phyloP scores from a whole-genome alignment of 2,329 filamentous ascomycete genomes.

The Neofusicoccum parvum region DNA sequence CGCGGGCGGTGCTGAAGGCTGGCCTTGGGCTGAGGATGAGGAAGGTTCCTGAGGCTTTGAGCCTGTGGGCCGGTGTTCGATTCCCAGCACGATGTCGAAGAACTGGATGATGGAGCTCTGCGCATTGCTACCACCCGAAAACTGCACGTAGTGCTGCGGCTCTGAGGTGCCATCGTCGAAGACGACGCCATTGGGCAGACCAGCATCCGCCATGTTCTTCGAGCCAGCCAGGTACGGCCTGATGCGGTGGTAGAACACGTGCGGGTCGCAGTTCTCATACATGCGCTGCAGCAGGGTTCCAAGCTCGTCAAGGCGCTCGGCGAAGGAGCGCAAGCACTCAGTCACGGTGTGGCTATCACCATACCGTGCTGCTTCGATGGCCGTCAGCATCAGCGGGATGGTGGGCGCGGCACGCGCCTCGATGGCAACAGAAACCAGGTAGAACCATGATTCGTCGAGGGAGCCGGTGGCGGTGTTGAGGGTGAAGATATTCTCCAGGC shows the following conservation, averaged over 20 bases:
- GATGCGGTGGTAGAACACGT: conserved; percentile 93
- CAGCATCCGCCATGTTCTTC: conserved; percentile 96
- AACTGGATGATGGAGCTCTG: conserved; percentile 97
- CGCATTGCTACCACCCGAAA: conserved; percentile 91
- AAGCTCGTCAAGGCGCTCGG: conserved; percentile 85
- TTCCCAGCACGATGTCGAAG: conserved; percentile 87
- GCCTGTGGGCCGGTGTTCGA: conserved; percentile 89
- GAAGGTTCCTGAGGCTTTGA: conserved; percentile 52
- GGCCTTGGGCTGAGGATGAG: conserved; percentile 41
- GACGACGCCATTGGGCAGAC: conserved; percentile 80
- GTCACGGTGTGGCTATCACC: conserved; percentile 73
- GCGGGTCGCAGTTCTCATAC: conserved; percentile 94
- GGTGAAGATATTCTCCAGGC: conserved; percentile 83
- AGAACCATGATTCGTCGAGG: conserved; percentile 98
- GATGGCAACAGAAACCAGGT: conserved; percentile 91
- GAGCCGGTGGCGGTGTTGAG: conserved; percentile 91
- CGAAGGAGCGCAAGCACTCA: conserved; percentile 75
- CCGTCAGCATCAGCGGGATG: conserved; percentile 84
- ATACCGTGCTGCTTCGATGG: conserved; percentile 76
- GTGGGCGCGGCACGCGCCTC: conserved; percentile 88
- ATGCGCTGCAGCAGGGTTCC: conserved; percentile 78
- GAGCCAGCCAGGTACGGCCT: conserved; percentile 94
- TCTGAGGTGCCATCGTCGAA: conserved; percentile 80
- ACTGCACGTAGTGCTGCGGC: conserved; percentile 70
- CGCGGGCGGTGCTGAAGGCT: conserved; percentile 38